These are phyloP conservation scores for Cucumis hystrix DNA, from an alignment of 306 rosid genomes.

Conservation along the genomic window DNA sequence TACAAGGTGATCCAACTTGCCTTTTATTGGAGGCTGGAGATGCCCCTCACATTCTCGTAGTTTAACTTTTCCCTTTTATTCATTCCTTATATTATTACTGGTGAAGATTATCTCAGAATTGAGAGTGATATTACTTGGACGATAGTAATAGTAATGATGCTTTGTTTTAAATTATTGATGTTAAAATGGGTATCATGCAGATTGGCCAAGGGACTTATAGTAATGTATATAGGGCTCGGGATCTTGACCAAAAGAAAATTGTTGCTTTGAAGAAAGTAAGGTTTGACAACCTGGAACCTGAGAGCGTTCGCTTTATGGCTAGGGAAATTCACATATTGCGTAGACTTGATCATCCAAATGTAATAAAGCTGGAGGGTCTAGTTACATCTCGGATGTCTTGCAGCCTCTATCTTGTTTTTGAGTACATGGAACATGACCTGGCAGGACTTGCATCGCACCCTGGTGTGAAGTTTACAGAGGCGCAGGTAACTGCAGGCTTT, in stretches of 20 bases:
- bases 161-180: slow-evolving; percentile 7
- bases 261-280: slow-evolving; percentile 93
- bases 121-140: neutral
- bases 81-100: neutral
- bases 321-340: slow-evolving; percentile 92
- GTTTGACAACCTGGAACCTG: slow-evolving; percentile 90
- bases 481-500: slow-evolving; percentile 44
- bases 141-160: neutral
- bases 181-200: slow-evolving; percentile 18
- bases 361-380: slow-evolving; percentile 76
- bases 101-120: neutral
- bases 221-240: slow-evolving; percentile 88
- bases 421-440: slow-evolving; percentile 95
- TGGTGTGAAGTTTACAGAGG: slow-evolving; percentile 77
- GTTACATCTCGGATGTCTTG: slow-evolving; percentile 97
- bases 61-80: neutral
- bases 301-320: slow-evolving; percentile 95
- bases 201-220: slow-evolving; percentile 98
- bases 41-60: neutral
- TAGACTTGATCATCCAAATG: slow-evolving; percentile 83
- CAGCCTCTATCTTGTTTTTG: slow-evolving; percentile 89
- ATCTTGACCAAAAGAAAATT: slow-evolving; percentile 77
- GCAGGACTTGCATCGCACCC: slow-evolving; percentile 94
- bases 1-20: neutral
- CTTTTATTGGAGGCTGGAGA: neutral